These are phyloP conservation scores for Rosa multiflora DNA, from an alignment of 306 rosid genomes.

Conservation along the genomic window DNA sequence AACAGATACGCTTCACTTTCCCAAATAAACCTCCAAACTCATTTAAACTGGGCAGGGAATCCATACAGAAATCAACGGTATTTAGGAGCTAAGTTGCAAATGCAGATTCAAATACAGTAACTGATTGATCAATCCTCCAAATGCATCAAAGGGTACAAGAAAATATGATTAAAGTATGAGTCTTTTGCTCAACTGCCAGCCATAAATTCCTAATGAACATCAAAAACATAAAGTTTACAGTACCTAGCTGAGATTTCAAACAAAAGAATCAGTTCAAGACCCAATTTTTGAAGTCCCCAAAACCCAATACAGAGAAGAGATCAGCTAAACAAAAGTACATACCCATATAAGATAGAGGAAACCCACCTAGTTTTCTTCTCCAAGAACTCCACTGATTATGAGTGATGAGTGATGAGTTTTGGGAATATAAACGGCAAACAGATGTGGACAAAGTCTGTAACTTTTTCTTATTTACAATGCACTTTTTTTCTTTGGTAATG, in stretches of 20 bases:
- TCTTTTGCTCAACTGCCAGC: not conserved
- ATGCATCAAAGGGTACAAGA: slow-evolving; percentile 33
- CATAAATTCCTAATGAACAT: slow-evolving; percentile 3
- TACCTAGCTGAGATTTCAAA: not conserved
- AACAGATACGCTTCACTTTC: slow-evolving; percentile 8
- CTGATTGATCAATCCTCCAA: slow-evolving; percentile 21
- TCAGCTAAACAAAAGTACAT: slow-evolving; percentile 9
- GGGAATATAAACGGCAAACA: slow-evolving; percentile 37
- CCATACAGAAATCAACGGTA: slow-evolving; percentile 17
- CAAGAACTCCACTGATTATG: slow-evolving; percentile 15
- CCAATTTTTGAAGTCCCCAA: slow-evolving; percentile 16
- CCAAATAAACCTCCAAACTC: slow-evolving; percentile 9
- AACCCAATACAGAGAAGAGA: slow-evolving; percentile 26
- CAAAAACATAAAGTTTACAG: slow-evolving; percentile 6
- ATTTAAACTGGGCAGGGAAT: slow-evolving; percentile 14
- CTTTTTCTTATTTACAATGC: slow-evolving; percentile 16
- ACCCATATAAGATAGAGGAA: slow-evolving; percentile 10
- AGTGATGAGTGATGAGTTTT: slow-evolving; percentile 6
- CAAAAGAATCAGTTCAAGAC: not conserved
- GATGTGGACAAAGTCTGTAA: slow-evolving; percentile 27
- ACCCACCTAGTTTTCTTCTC: slow-evolving; percentile 43
- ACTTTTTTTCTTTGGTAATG: slow-evolving; percentile 19
- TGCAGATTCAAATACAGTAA: slow-evolving; percentile 12
- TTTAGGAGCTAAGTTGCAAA: slow-evolving; percentile 6
- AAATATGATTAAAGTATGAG: slow-evolving; percentile 8